Evolutionary conservation across 2,329 filamentous ascomycete genomes (phyloP).

Genomic region (Pestalotiopsis sp.): DNA sequence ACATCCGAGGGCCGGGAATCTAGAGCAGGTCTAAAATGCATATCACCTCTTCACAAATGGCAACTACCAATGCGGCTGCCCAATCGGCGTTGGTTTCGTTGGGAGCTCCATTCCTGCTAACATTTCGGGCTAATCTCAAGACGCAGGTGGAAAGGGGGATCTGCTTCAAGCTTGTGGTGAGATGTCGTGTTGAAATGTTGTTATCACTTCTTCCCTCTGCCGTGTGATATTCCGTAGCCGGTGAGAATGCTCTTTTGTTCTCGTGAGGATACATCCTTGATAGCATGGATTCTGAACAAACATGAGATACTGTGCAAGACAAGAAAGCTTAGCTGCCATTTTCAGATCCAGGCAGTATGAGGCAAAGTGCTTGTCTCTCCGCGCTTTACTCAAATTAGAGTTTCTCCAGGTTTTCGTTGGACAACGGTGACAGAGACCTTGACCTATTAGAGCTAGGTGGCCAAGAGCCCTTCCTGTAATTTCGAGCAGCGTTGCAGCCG

Average conservation of each 20-base stretch:
- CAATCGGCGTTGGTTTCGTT: background rate
- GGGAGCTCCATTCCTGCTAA: background rate
- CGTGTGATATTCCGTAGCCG: background rate
- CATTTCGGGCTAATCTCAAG: background rate
- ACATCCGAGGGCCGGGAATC: background rate
- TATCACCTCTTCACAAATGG: background rate
- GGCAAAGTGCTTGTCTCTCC: background rate
- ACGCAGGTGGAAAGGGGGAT: background rate
- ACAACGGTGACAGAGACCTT: background rate
- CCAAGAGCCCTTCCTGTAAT: background rate
- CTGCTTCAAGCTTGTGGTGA: background rate
- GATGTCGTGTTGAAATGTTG: no score
- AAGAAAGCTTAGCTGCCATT: background rate
- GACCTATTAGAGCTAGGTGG: background rate
- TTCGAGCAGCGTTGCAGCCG: constrained; percentile 2
- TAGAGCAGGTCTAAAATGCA: background rate
- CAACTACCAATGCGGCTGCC: background rate
- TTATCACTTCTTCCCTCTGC: background rate
- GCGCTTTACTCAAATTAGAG: background rate
- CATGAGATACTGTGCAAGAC: background rate
- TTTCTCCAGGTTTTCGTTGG: background rate
- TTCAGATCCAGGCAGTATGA: background rate
- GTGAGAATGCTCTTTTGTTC: background rate
- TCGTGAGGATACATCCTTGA: background rate
- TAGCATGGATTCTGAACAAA: background rate